Evolutionary conservation across 208 protist species (phyloP).

Genomic region (Trypanosoma boissoni): DNA sequence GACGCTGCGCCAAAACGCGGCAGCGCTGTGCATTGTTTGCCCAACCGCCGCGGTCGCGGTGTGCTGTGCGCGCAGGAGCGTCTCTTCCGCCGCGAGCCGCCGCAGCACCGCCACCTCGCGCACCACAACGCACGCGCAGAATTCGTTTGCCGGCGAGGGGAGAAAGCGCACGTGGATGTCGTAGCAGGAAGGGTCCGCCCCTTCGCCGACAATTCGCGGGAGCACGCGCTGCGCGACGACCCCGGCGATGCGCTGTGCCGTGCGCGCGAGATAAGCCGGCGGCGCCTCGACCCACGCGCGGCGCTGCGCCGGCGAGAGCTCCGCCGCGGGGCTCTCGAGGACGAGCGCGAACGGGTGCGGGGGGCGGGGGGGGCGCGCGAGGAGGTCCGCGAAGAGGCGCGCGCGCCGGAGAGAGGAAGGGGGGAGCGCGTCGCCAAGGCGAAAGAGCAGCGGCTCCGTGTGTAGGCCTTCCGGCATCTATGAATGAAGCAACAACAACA

Average conservation of each 20-base stretch:
- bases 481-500: neutral
- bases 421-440: slow-evolving; percentile 31
- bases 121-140: slow-evolving; percentile 53
- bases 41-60: slow-evolving; percentile 46
- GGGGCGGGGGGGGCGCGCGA: slow-evolving; percentile 18
- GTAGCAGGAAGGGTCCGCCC: slow-evolving; percentile 9
- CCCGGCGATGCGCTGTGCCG: slow-evolving; percentile 20
- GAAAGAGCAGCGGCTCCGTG: slow-evolving; percentile 3
- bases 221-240: slow-evolving; percentile 17
- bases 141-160: slow-evolving; percentile 25
- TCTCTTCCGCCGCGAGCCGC: slow-evolving; percentile 26
- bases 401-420: slow-evolving; percentile 37
- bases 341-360: neutral
- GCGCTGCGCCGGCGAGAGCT: slow-evolving; percentile 31
- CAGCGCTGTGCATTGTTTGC: slow-evolving; percentile 56
- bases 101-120: slow-evolving; percentile 33
- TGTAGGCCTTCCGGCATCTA: slow-evolving; percentile 13
- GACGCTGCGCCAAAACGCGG: slow-evolving; percentile 62
- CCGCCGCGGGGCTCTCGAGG: neutral
- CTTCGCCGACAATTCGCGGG: slow-evolving; percentile 1
- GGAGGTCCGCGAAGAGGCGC: slow-evolving; percentile 35
- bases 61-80: slow-evolving; percentile 31
- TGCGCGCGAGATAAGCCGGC: slow-evolving; percentile 28
- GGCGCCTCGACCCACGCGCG: slow-evolving; percentile 45
- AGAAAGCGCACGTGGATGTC: slow-evolving; percentile 74